These are phyloP conservation scores for Pulveroboletus sp. DNA, from an alignment of 1,284 basidiomycete genomes.

Conservation along the genomic window DNA sequence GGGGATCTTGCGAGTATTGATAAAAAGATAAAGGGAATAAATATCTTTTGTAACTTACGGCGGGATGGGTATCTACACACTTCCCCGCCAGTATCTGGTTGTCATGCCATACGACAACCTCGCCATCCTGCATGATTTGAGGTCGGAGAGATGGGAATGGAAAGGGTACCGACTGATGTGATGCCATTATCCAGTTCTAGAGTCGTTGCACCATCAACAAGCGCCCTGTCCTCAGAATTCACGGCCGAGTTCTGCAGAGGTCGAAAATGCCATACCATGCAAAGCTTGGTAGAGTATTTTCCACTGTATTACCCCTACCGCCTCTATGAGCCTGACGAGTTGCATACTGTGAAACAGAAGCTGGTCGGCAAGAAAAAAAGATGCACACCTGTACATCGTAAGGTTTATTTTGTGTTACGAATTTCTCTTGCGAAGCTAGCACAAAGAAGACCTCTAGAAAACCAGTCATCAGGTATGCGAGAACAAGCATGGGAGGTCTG, in stretches of 20 bases:
- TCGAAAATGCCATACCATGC: conserved; percentile 53
- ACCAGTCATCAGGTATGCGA: conserved; percentile 8
- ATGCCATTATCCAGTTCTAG: conserved; percentile 79
- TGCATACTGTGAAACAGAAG: not conserved
- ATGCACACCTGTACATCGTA: conserved; percentile 50
- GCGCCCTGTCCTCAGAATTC: conserved; percentile 47
- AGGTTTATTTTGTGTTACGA: conserved; percentile 22
- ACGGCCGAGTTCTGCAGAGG: not conserved
- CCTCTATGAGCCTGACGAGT: conserved; percentile 71
- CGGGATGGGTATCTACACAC: conserved; percentile 66
- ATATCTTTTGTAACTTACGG: conserved; percentile 41
- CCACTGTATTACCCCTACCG: conserved; percentile 70
- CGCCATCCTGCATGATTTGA: conserved; percentile 56
- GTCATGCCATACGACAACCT: conserved; percentile 80
- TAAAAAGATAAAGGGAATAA: conserved; percentile 2
- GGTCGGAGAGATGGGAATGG: not conserved
- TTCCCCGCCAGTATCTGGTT: conserved; percentile 61
- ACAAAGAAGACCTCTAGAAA: conserved; percentile 15
- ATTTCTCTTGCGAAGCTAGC: conserved; percentile 30
- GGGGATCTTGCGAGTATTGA: conserved; percentile 40
- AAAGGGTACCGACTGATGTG: conserved; percentile 51
- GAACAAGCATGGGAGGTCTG: conserved; percentile 16
- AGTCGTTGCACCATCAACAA: conserved; percentile 73
- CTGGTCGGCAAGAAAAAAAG: not conserved
- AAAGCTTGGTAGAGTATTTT: conserved; percentile 70